Percentiles rank a stretch among this genome's conserved stretches.
Evolutionary conservation across 2,329 filamentous ascomycete genomes (phyloP).

Genomic region (Samsoniella hepiali): DNA sequence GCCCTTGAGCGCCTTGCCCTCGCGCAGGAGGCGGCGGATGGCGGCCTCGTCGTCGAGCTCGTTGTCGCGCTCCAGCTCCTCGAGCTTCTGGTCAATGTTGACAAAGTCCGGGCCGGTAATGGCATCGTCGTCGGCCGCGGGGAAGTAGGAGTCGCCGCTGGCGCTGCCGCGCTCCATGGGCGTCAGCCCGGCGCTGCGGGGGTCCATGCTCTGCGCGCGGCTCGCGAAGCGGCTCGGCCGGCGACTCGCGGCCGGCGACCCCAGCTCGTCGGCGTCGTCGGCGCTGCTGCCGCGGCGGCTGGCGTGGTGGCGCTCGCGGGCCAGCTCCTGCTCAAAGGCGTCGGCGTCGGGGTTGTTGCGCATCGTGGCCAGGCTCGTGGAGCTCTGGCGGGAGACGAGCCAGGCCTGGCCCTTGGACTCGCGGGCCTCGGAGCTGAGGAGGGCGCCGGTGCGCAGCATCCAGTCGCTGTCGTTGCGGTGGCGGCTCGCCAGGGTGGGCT

Average conservation of each 20-base stretch:
- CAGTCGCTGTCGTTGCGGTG: constrained; percentile 58
- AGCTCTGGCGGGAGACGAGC: constrained; percentile 63
- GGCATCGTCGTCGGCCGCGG: constrained; percentile 27
- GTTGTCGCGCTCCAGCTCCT: constrained; percentile 50
- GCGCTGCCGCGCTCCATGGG: constrained; percentile 36
- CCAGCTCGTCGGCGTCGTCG: constrained; percentile 34
- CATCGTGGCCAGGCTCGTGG: constrained; percentile 56
- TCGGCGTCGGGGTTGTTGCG: constrained; percentile 52
- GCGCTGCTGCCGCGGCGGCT: constrained; percentile 47
- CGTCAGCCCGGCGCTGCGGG: constrained; percentile 41
- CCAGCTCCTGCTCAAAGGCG: constrained; percentile 49
- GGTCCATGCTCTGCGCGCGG: constrained; percentile 34
- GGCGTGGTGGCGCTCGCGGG: constrained; percentile 46
- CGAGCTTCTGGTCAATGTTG: constrained; percentile 57
- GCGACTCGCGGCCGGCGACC: constrained; percentile 42
- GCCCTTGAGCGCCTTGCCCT: constrained; percentile 49
- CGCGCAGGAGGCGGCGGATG: constrained; percentile 54
- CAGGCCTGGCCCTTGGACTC: constrained; percentile 68
- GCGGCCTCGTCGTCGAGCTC: constrained; percentile 56
- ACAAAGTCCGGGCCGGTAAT: constrained; percentile 60
- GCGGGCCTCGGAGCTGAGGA: constrained; percentile 59
- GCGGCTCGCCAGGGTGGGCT: constrained; percentile 30
- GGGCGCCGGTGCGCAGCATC: constrained; percentile 60
- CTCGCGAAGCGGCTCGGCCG: constrained; percentile 45
- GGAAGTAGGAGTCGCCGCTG: constrained; percentile 45